A percentile compares a stretch with the other conserved stretches of the same genome.
phyloP scores from a whole-genome alignment of 2,329 filamentous ascomycete species.

The Alternaria sp. region DNA sequence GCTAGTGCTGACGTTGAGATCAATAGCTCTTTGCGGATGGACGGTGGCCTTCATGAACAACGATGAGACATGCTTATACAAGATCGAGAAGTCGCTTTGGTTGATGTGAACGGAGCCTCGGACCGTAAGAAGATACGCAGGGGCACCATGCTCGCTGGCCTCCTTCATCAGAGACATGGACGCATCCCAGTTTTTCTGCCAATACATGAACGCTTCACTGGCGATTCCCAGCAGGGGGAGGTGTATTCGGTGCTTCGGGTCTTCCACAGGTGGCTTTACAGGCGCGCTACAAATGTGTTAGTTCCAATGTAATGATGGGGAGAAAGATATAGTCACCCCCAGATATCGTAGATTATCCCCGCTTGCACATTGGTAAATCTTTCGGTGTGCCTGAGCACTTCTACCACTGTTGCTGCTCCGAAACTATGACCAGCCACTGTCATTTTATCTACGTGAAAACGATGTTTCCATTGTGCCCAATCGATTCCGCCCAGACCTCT shows the following conservation, averaged over 20 bases:
- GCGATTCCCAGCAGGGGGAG: slow-evolving; percentile 69
- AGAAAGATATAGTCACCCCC: slow-evolving; percentile 52
- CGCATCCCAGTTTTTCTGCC: slow-evolving; percentile 67
- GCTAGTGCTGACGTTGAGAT: slow-evolving; percentile 66
- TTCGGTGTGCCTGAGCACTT: slow-evolving; percentile 63
- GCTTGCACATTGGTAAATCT: slow-evolving; percentile 66
- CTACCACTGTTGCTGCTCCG: slow-evolving; percentile 68
- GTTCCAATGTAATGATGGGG: background rate
- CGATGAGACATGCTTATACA: slow-evolving; percentile 67
- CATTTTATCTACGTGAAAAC: slow-evolving; percentile 63
- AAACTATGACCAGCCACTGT: slow-evolving; percentile 72
- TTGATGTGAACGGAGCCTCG: slow-evolving; percentile 69
- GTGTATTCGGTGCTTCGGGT: slow-evolving; percentile 55
- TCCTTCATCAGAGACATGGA: slow-evolving; percentile 65
- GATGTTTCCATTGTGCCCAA: slow-evolving; percentile 64
- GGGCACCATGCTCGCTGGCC: slow-evolving; percentile 55
- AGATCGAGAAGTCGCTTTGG: slow-evolving; percentile 70
- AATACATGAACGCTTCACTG: slow-evolving; percentile 74
- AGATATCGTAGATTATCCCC: slow-evolving; percentile 71
- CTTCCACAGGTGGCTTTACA: slow-evolving; percentile 51
- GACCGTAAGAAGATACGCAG: slow-evolving; percentile 56
- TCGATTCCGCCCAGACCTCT: slow-evolving; percentile 62
- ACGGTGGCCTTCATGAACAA: slow-evolving; percentile 68
- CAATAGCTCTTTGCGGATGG: slow-evolving; percentile 67
- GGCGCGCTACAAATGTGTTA: slow-evolving; percentile 52